Base-by-base conservation (phyloP, 352 stramenopile species). In the Pythium rishiriense region DNA sequence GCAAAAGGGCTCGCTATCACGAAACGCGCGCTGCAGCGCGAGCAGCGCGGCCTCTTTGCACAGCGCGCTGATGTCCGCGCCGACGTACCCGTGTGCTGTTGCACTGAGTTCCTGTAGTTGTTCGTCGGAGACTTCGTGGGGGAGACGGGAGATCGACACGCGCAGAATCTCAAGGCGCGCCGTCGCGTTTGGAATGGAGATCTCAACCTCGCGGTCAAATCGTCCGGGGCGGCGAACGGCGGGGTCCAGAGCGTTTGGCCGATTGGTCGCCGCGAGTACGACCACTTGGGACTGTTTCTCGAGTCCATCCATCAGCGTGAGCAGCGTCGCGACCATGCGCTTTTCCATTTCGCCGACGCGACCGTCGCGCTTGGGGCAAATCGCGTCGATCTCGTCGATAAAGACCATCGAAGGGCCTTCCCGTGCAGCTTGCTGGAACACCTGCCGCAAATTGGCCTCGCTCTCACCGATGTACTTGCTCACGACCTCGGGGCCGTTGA, bases 371-470 rank as follows among this genome's bases (percentile, higher is more conserved):
- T 98, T 97, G 12, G 94, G 94, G n/a, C 94, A 97, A 79, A 99
- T 98, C 9, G 96, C 97, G 66, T 99, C 96, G 72, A 99, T 96
- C 69, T 99, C 96, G 64, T 99, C 96, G 66, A 99, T 98, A 72
- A 99, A 99, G 60, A 99, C 90, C 71, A 99, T 98, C 8, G 97
- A 94, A 56, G 90, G 96, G 42, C 73, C 75, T 45, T 86, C 66
- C 8, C 59, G 55, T 1, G 72, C 73, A 8, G 85, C 85, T 0
- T 71, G 62, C 31, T 71, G 62, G 59, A 94, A 94, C 41, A 94
- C 76, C 25, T 77, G 73, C 17, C 87, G 81, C 41, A 97, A 68
- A 21, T 91, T 93, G 1, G 81, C 77, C 62, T 96, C 90, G 66
- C 84, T 93, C 65, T 99, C 96, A 55, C 97, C 97, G 25, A 97